Evolutionary conservation across 495 filamentous ascomycete species (phyloP), one percentile per base, ranked within the genome.

Genomic region (Penicillium lagena): DNA sequence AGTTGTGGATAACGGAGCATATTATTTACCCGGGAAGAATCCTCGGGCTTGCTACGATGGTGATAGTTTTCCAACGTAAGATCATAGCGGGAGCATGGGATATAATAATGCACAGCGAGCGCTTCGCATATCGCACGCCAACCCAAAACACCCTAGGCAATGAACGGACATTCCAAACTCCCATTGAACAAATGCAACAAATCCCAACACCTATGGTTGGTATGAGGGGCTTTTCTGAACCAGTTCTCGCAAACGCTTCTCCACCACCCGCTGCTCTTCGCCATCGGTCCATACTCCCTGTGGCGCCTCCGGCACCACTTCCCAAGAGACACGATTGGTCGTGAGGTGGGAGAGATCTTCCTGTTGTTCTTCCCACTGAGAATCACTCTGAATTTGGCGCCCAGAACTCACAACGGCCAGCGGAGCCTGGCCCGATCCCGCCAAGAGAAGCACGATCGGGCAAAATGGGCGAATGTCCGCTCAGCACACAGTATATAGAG

Each of bases 371-470:
- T 81, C 81, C 93, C 93, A 98, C 40, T 79, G 73, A 17, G 69
- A 62, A 51, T 86, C 81, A 40, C 60, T 71, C 8, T 60, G 35
- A 22, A 72, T 66, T 41, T 76, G 62, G n/a, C 76, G 65, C 0
- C 89, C 90, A 4, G 86, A 91, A 58, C 86, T 95, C 29, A 96
- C 78, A n/a, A 98, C 68, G 15, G 79, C 79, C 7, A 96, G 59
- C 30, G 87, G 86, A 33, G 81, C 87, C 35, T 83, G 68, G n/a
- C 65, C 64, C n/a, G n/a, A n/a, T n/a, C n/a, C n/a, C n/a, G n/a
- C n/a, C n/a, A n/a, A n/a, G n/a, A n/a, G n/a, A n/a, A n/a, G n/a
- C n/a, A n/a, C n/a, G n/a, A n/a, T n/a, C n/a, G n/a, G n/a, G n/a
- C n/a, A n/a, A n/a, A n/a, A n/a, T n/a, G n/a, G n/a, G n/a, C n/a